Evolutionary conservation across 768 basidiomycete species (phyloP).

Genomic region (Podaxis pistillaris): DNA sequence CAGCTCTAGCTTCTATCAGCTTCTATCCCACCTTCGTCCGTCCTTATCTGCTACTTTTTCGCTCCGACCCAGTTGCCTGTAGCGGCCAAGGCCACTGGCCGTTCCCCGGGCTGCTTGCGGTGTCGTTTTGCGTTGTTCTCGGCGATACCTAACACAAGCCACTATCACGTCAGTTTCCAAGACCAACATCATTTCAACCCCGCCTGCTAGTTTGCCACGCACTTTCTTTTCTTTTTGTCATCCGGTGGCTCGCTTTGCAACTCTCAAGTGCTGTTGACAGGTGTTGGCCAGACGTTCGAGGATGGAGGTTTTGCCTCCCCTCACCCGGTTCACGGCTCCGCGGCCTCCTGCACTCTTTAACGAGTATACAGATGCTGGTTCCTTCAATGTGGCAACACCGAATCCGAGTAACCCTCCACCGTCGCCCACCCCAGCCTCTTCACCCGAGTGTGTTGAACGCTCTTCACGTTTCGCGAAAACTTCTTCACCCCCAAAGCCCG

Average conservation of each 20-base stretch:
- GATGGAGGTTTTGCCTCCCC: slow-evolving; percentile 18
- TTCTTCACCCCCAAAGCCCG: slow-evolving; percentile 22
- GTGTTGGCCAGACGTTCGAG: not conserved
- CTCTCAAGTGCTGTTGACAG: not conserved
- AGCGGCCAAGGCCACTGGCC: not conserved
- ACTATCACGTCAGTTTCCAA: not conserved
- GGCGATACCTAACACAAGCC: not conserved
- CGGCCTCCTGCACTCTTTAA: slow-evolving; percentile 4
- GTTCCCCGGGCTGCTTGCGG: not conserved
- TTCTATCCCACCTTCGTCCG: not conserved
- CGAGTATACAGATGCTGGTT: not conserved
- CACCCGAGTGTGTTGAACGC: not conserved
- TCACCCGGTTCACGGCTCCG: not conserved
- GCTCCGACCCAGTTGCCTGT: not conserved
- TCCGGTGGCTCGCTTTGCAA: not conserved
- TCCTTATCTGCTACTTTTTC: not conserved
- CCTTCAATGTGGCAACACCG: not conserved
- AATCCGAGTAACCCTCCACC: not conserved
- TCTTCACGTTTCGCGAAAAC: not conserved
- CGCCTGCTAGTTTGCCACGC: slow-evolving; percentile 4
- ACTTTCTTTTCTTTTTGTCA: not conserved
- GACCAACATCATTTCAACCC: slow-evolving; percentile 3
- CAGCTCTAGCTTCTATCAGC: not conserved
- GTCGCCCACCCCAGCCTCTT: not conserved
- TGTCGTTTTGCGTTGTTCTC: not conserved